Evolutionary conservation across 2,329 filamentous ascomycete genomes (phyloP).

Genomic region (Fusarium mangiferae): DNA sequence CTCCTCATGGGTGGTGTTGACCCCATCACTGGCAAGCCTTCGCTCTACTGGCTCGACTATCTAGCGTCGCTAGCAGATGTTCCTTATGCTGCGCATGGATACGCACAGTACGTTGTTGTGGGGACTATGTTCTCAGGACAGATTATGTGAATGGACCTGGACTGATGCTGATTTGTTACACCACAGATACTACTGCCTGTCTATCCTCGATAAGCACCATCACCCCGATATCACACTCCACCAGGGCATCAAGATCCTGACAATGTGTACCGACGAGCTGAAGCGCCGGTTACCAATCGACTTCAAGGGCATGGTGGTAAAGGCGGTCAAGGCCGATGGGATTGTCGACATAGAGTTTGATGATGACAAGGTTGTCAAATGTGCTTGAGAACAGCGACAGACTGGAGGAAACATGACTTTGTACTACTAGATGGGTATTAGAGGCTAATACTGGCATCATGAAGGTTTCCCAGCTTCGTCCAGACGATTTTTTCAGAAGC

Average conservation of each 20-base stretch:
- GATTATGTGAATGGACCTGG: background rate
- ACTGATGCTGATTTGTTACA: conserved; percentile 37
- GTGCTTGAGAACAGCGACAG: conserved; percentile 56
- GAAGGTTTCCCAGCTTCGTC: conserved; percentile 29
- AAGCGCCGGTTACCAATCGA: conserved; percentile 97
- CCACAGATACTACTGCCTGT: conserved; percentile 91
- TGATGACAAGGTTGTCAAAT: conserved; percentile 77
- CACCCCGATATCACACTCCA: conserved; percentile 91
- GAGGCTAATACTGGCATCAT: conserved; percentile 41
- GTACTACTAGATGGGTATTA: conserved; percentile 51
- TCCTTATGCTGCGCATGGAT: conserved; percentile 96
- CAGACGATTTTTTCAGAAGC: background rate
- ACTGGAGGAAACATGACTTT: conserved; percentile 44
- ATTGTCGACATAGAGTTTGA: conserved; percentile 87
- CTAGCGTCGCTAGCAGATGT: conserved; percentile 87
- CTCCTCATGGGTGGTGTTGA: conserved; percentile 94
- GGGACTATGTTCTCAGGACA: background rate
- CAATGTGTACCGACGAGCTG: conserved; percentile 95
- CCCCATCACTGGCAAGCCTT: conserved; percentile 88
- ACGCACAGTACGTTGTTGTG: conserved; percentile 81
- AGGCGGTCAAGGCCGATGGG: conserved; percentile 94
- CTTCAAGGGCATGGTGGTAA: conserved; percentile 96
- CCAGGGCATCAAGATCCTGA: conserved; percentile 90
- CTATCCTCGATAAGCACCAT: conserved; percentile 98
- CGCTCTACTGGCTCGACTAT: conserved; percentile 97